Percentiles rank a stretch among this genome's conserved stretches.
Conservation (phyloP, 2,329 filamentous ascomycete species). For the Alternaria conjuncta region DNA sequence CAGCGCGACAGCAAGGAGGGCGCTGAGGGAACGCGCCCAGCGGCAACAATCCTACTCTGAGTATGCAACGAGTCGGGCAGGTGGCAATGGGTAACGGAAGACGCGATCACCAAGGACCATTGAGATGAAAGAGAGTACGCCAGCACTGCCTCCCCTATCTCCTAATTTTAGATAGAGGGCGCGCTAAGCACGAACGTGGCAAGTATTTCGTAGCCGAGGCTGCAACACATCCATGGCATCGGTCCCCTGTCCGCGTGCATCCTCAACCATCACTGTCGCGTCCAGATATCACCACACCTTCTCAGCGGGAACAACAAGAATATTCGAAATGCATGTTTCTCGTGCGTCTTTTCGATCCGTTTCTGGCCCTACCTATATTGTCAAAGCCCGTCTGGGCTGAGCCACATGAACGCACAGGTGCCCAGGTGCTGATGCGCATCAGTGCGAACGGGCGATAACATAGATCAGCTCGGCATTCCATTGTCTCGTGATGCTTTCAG, state of each 20-base stretch:
- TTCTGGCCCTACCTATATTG: background rate
- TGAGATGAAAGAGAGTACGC: conserved; percentile 18
- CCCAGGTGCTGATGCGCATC: background rate
- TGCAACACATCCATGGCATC: conserved; percentile 13
- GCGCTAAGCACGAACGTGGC: conserved; percentile 7
- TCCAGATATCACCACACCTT: background rate
- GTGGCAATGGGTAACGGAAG: conserved; percentile 27
- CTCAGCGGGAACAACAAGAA: background rate
- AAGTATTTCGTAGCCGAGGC: conserved; percentile 18
- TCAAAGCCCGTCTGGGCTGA: background rate
- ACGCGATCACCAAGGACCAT: conserved; percentile 22
- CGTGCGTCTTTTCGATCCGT: background rate
- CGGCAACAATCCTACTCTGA: conserved; percentile 6
- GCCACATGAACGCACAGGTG: background rate
- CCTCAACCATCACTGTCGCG: background rate
- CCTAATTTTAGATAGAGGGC: conserved; percentile 35
- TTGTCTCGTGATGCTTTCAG: background rate
- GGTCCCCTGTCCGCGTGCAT: background rate
- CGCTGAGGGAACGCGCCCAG: conserved; percentile 3
- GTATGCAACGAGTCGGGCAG: conserved; percentile 11
- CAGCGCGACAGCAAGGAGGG: background rate
- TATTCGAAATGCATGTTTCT: too few relatives aligned
- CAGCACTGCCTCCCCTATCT: conserved; percentile 41
- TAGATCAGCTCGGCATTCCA: background rate
- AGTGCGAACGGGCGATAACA: background rate